Percentiles rank a stretch among this genome's conserved stretches.
These are phyloP conservation scores for Aspergillus spinulosporus DNA, from an alignment of 2,329 filamentous ascomycete species.

Conservation along the genomic window DNA sequence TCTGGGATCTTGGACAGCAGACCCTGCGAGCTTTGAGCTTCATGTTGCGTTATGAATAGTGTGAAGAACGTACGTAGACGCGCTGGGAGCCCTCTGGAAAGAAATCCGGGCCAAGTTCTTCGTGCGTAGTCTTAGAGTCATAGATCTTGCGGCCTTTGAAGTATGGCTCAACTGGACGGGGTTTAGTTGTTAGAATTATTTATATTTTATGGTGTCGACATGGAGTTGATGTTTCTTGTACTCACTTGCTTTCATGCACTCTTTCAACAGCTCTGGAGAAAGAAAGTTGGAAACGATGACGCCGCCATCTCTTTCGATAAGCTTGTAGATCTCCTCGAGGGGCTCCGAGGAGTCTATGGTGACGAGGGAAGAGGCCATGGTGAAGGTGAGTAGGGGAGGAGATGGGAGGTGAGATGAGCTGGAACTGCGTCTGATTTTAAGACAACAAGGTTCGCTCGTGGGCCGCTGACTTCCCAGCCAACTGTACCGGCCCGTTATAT, in stretches of 20 bases:
- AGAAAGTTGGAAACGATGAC: slow-evolving; percentile 10
- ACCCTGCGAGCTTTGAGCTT: not conserved
- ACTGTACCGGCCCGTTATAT: not conserved
- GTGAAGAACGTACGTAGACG: slow-evolving; percentile 3
- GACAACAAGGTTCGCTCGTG: not conserved
- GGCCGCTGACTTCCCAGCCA: not conserved
- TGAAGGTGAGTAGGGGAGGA: not conserved
- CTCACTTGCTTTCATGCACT: slow-evolving; percentile 9
- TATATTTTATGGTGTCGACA: no score
- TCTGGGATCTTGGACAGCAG: slow-evolving; percentile 8
- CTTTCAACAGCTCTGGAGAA: slow-evolving; percentile 6
- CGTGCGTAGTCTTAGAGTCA: slow-evolving; percentile 6
- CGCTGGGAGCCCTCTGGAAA: slow-evolving; percentile 9
- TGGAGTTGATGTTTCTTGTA: not conserved
- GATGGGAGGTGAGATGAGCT: not conserved
- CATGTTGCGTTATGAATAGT: not conserved
- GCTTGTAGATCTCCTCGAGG: slow-evolving; percentile 4
- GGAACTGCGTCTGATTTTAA: not conserved
- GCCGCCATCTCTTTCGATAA: slow-evolving; percentile 6
- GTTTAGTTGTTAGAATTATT: no score
- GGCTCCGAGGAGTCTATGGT: slow-evolving; percentile 8
- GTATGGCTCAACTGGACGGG: slow-evolving; percentile 4
- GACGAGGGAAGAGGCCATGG: slow-evolving; percentile 4
- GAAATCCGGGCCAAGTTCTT: slow-evolving; percentile 9
- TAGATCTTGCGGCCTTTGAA: slow-evolving; percentile 9